Conservation (phyloP, 192 early-diverging fungal genomes). For the Entrophospora sp. region DNA sequence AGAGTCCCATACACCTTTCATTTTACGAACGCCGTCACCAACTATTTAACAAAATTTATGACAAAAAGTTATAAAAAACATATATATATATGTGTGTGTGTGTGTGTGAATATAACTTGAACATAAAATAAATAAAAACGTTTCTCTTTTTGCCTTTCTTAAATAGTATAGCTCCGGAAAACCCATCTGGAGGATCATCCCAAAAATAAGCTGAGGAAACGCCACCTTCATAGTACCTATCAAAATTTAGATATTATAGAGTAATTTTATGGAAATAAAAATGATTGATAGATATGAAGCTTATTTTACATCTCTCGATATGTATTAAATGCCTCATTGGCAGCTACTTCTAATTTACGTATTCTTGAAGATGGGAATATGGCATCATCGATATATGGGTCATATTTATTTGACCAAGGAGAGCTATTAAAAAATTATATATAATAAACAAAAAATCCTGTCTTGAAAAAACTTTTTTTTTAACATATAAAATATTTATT, state of each 20-base stretch:
- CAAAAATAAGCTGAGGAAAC: slow-evolving; percentile 96
- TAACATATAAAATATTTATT: neutral
- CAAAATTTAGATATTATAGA: neutral
- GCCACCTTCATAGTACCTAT: slow-evolving; percentile 84
- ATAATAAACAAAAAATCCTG: neutral
- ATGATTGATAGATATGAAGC: neutral
- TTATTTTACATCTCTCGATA: slow-evolving; percentile 84
- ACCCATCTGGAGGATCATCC: slow-evolving; percentile 71
- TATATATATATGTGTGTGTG: too few species aligned
- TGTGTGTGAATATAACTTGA: too few species aligned
- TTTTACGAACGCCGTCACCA: slow-evolving; percentile 50
- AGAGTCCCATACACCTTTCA: slow-evolving; percentile 95
- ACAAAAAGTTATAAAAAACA: neutral
- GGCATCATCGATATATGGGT: slow-evolving; percentile 75
- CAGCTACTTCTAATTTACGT: slow-evolving; percentile 80
- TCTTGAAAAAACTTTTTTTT: neutral
- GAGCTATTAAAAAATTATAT: slow-evolving; percentile 56
- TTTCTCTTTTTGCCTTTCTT: slow-evolving; percentile 71
- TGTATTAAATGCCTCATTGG: slow-evolving; percentile 94
- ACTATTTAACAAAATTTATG: slow-evolving; percentile 1
- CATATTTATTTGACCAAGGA: slow-evolving; percentile 95
- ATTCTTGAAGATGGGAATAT: slow-evolving; percentile 67
- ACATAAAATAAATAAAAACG: neutral
- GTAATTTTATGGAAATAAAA: neutral
- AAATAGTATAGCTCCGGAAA: slow-evolving; percentile 91